phyloP scores from a whole-genome alignment of 129 eudicot species.

The Smallanthus sonchifolius region DNA sequence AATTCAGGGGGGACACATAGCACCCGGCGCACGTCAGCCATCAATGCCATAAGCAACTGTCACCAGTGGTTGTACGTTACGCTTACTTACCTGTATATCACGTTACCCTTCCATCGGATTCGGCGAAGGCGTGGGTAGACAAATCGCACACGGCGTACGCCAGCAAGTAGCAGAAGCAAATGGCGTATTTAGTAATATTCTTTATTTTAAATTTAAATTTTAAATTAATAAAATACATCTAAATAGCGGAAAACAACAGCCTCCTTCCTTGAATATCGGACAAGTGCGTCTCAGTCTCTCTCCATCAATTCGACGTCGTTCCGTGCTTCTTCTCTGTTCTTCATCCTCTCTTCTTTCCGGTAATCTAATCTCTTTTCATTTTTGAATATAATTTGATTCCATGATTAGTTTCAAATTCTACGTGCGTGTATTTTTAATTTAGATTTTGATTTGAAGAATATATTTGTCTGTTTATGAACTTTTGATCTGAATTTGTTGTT shows the following conservation, averaged over 20 bases:
- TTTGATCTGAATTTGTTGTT: conserved; percentile 2
- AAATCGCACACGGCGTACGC: conserved; percentile 22
- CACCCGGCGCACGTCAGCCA: conserved; percentile 13
- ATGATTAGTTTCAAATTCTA: background rate
- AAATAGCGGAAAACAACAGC: conserved; percentile 14
- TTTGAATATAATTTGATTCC: background rate
- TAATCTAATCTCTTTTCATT: background rate
- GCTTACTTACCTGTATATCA: background rate
- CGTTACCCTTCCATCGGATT: background rate
- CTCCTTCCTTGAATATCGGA: conserved; percentile 11
- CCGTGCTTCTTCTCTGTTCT: conserved; percentile 20
- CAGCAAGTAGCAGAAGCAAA: conserved; percentile 7
- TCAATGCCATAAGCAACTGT: background rate
- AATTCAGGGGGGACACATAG: background rate
- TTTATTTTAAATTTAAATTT: background rate
- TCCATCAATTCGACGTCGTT: conserved; percentile 32
- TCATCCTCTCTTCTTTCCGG: conserved; percentile 22
- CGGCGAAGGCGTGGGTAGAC: background rate
- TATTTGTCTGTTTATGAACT: background rate
- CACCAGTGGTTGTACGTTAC: conserved; percentile 7
- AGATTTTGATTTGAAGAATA: background rate
- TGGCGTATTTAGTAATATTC: conserved; percentile 12
- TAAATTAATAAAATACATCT: background rate
- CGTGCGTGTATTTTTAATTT: background rate
- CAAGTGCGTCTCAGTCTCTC: conserved; percentile 7